Evolutionary conservation across 768 basidiomycete species (phyloP).

Genomic region (Neoboletus brunneissimus): DNA sequence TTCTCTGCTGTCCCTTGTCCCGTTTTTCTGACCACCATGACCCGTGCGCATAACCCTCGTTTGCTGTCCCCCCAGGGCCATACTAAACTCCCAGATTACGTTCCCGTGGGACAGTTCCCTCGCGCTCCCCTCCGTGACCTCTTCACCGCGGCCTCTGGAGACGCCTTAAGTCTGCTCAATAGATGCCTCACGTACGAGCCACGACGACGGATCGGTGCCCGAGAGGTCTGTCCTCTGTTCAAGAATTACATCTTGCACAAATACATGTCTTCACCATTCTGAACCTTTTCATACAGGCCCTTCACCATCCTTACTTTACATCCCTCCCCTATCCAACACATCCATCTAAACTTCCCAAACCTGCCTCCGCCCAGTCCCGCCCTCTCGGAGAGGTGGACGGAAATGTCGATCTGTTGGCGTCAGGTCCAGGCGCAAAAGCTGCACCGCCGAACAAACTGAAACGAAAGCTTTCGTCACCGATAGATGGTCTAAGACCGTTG

Average conservation of each 20-base stretch:
- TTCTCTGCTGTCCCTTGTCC: conserved; percentile 2
- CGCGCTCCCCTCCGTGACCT: conserved; percentile 79
- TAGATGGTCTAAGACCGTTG: conserved; percentile 53
- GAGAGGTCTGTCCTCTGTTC: conserved; percentile 52
- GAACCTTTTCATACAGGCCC: conserved; percentile 50
- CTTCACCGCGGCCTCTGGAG: conserved; percentile 87
- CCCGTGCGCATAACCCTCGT: background rate
- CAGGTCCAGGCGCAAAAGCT: conserved; percentile 53
- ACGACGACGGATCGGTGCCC: conserved; percentile 71
- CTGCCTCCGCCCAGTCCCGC: conserved; percentile 43
- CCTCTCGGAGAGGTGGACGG: conserved; percentile 79
- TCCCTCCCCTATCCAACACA: conserved; percentile 84
- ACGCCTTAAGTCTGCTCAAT: conserved; percentile 78
- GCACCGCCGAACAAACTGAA: conserved; percentile 56
- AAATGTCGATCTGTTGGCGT: conserved; percentile 53
- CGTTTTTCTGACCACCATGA: background rate
- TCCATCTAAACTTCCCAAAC: conserved; percentile 86
- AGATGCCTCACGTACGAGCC: conserved; percentile 87
- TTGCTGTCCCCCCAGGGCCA: conserved; percentile 62
- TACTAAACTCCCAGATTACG: conserved; percentile 86
- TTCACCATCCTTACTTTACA: conserved; percentile 85
- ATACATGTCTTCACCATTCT: background rate
- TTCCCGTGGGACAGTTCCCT: conserved; percentile 82
- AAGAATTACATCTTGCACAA: background rate
- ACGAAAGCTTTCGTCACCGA: conserved; percentile 62